These are phyloP conservation scores for Fusarium verticillioides DNA, from an alignment of 2,329 filamentous ascomycete species.

Conservation along the genomic window DNA sequence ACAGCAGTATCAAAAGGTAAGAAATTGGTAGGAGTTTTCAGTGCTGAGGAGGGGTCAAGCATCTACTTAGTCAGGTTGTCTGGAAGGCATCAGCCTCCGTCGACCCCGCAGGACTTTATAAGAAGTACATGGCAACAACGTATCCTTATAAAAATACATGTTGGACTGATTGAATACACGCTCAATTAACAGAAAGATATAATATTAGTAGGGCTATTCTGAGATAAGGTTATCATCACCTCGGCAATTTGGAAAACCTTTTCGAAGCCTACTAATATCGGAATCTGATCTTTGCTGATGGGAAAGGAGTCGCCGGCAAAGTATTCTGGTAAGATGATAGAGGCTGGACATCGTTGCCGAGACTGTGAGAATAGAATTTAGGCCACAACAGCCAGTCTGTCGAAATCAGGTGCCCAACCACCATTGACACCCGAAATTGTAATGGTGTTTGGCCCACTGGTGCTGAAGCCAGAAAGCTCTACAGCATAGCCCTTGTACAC, in stretches of 20 bases:
- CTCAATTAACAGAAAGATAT: neutral
- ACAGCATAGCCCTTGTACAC: neutral
- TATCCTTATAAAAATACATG: too few species aligned
- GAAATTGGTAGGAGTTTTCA: neutral
- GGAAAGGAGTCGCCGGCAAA: accelerated
- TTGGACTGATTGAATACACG: neutral
- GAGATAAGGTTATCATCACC: neutral
- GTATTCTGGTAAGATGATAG: neutral
- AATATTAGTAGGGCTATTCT: neutral
- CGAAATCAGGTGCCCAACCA: neutral
- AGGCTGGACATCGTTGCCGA: neutral
- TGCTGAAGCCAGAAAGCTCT: neutral
- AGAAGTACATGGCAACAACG: too few species aligned
- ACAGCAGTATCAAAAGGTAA: neutral
- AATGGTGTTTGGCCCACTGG: neutral
- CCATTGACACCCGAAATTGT: neutral
- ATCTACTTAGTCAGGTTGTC: too few species aligned
- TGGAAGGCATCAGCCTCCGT: too few species aligned
- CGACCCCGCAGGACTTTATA: too few species aligned
- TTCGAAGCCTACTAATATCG: neutral
- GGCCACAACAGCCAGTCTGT: neutral
- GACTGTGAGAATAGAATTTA: neutral
- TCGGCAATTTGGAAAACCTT: accelerated
- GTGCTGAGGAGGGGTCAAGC: too few species aligned
- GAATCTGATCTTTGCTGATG: too few species aligned